Base-by-base conservation (phyloP, 1,139 yeast species). In the Wickerhamomyces sp. region DNA sequence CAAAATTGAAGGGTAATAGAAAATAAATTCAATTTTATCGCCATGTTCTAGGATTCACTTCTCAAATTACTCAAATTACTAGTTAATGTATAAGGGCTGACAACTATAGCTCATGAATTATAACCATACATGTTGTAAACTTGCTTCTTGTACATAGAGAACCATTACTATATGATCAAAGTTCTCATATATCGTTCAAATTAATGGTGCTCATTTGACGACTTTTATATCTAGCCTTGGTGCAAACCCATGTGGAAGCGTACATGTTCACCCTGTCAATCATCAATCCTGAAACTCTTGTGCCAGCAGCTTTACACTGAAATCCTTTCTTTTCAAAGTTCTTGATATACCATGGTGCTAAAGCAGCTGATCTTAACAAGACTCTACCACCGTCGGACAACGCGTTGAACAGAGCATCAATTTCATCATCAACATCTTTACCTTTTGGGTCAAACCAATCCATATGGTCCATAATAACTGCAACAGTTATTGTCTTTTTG, bases 401-500 rank as follows among this genome's bases (percentile, higher is more conserved):
- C 20, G 89, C 84, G 39, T 72, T 69, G 57, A 72, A 72, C 38
- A 85, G 68, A 0, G 88, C 86, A 24, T 69, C 58, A 49, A 86
- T 80, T 59, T 86, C 95, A 39, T 72, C 68, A 36, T 70, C 65
- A 12, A 87, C 92, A 26, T 81, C 90, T 8, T 55, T 53, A 15
- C 82, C 83, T 17, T 68, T 60, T 30, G 86, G 82, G 50, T 79
- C 81, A 57, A 85, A 85, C 95, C 95, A 86, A 61, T 86, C 95
- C 92, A 85, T 83, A 59, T 86, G 95, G 60, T 86, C 95, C 95
- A 86, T 86, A 42, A 86, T 82, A 36, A 86, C 76, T 21, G 92
- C 92, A 53, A 81, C 80, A 9, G 89, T 78, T 38, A 86, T 72
- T 16, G 88, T 75, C 41, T 74, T 73, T 39, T 72, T 69, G 28